Evolutionary conservation across 2,329 filamentous ascomycete genomes (phyloP).

Genomic region (Colletotrichum tabaci): DNA sequence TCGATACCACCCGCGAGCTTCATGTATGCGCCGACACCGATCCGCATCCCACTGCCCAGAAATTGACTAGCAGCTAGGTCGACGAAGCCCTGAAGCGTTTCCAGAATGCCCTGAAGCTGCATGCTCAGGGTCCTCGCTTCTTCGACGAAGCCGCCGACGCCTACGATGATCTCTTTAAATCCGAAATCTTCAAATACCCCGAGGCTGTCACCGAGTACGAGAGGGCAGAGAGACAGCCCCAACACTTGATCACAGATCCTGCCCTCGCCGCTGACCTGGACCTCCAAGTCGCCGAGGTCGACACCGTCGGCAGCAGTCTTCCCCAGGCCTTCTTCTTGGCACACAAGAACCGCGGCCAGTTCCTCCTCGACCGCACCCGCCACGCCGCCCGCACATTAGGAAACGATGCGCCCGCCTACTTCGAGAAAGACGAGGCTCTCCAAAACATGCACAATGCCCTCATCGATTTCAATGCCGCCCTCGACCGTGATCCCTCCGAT

Average conservation of each 20-base stretch:
- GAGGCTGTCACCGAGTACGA: constrained; percentile 90
- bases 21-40: constrained; percentile 67
- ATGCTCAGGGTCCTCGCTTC: constrained; percentile 85
- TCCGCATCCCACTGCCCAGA: background rate
- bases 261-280: constrained; percentile 67
- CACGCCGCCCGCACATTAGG: constrained; percentile 58
- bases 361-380: constrained; percentile 82
- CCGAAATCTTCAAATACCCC: constrained; percentile 93
- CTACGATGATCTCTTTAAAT: constrained; percentile 88
- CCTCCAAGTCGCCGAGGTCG: constrained; percentile 73
- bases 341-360: constrained; percentile 96
- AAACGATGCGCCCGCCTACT: constrained; percentile 49
- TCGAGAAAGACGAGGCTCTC: constrained; percentile 56
- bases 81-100: constrained; percentile 97
- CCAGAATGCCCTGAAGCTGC: constrained; percentile 90
- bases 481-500: constrained; percentile 77
- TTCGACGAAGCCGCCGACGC: constrained; percentile 84
- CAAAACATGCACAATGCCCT: constrained; percentile 63
- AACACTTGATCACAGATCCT: constrained; percentile 64
- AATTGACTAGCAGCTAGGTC: constrained; percentile 67
- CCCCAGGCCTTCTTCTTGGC: constrained; percentile 93
- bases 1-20: constrained; percentile 95
- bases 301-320: constrained; percentile 84
- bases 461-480: constrained; percentile 69
- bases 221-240: constrained; percentile 73